Evolutionary conservation across 2,329 filamentous ascomycete species (phyloP).

Genomic region (Eutypa lata): DNA sequence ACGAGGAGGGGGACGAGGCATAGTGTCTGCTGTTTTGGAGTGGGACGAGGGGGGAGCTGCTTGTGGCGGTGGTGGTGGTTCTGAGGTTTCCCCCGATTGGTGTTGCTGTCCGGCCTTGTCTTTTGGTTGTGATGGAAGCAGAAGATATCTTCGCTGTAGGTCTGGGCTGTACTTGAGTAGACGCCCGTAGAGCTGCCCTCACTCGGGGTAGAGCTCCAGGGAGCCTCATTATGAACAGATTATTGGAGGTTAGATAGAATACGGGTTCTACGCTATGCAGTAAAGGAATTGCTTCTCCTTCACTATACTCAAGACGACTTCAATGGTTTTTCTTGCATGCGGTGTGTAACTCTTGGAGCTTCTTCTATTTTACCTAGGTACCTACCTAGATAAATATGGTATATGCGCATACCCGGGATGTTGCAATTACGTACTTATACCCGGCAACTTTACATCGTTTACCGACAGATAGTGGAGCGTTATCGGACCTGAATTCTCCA

Average conservation of each 20-base stretch:
- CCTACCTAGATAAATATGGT: too few species aligned
- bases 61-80: not conserved
- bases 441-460: not conserved
- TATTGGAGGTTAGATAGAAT: too few species aligned
- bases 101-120: not conserved
- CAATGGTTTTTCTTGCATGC: not conserved
- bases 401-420: too few species aligned
- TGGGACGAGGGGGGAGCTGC: not conserved
- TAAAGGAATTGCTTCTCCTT: not conserved
- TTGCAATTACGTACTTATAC: not conserved
- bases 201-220: not conserved
- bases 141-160: not conserved
- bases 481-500: not conserved
- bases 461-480: not conserved
- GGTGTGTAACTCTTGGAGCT: too few species aligned
- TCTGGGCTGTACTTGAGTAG: not conserved
- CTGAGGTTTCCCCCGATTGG: not conserved
- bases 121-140: not conserved
- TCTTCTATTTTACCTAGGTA: too few species aligned
- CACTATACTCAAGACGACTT: not conserved
- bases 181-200: not conserved
- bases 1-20: slow-evolving; percentile 9
- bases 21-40: slow-evolving; percentile 15
- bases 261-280: not conserved
- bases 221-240: not conserved